Evolutionary conservation across 768 basidiomycete genomes (phyloP).

Genomic region (Russula olivacea): DNA sequence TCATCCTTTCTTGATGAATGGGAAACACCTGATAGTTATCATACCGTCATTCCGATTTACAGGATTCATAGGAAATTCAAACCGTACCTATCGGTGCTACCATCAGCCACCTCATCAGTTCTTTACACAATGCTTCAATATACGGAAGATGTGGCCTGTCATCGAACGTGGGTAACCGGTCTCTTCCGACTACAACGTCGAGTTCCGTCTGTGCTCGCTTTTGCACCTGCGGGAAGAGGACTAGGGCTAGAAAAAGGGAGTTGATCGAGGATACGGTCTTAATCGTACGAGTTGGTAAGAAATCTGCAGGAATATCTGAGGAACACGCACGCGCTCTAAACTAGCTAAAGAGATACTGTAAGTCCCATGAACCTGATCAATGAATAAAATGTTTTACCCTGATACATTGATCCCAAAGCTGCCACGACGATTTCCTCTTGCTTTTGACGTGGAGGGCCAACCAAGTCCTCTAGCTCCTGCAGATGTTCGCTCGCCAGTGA

Average conservation of each 20-base stretch:
- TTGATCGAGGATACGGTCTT: constrained; percentile 11
- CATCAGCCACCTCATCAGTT: neutral
- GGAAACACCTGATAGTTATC: neutral
- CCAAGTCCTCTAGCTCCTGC: constrained; percentile 2
- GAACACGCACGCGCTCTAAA: too few relatives aligned
- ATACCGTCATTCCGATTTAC: neutral
- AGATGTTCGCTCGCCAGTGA: constrained; percentile 10
- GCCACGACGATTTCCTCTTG: neutral
- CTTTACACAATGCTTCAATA: neutral
- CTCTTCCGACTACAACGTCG: constrained; percentile 27
- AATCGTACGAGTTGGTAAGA: neutral
- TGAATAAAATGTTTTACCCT: too few relatives aligned
- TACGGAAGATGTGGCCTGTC: constrained; percentile 22
- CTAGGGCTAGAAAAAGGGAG: constrained; percentile 8
- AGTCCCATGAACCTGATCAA: too few relatives aligned
- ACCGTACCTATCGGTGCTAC: constrained; percentile 3
- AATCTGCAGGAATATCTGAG: too few relatives aligned
- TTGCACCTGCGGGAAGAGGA: constrained; percentile 8
- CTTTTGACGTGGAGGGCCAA: neutral
- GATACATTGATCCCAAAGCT: too few relatives aligned
- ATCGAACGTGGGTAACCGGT: constrained; percentile 28
- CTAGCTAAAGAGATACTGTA: too few relatives aligned
- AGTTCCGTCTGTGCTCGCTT: constrained; percentile 27
- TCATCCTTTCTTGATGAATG: constrained; percentile 9
- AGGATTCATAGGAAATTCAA: too few relatives aligned